These are phyloP conservation scores for Dipteronia dyeriana DNA, from an alignment of 345 rosid genomes.

Conservation along the genomic window DNA sequence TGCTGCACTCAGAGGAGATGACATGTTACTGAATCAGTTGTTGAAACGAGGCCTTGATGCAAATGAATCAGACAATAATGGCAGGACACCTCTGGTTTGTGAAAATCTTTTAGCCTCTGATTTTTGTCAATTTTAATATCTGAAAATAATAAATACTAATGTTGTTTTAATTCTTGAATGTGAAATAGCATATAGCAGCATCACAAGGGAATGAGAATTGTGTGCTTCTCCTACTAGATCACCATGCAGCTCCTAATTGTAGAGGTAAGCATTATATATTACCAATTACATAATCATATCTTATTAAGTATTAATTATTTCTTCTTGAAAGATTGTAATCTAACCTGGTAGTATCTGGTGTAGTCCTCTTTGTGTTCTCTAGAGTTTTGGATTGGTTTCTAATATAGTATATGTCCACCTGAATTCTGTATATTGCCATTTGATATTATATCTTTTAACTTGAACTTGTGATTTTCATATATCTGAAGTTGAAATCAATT, in stretches of 20 bases:
- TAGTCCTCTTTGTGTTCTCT: background rate
- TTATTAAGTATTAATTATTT: background rate
- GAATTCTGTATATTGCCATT: background rate
- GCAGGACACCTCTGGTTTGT: slow-evolving; percentile 77
- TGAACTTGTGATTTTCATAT: background rate
- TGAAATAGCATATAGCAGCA: slow-evolving; percentile 77
- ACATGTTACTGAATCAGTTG: slow-evolving; percentile 67
- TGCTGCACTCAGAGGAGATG: slow-evolving; percentile 84
- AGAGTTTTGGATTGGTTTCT: background rate
- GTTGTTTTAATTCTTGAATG: slow-evolving; percentile 1
- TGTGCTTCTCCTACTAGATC: slow-evolving; percentile 69
- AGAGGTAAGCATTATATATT: slow-evolving; percentile 48
- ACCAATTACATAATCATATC: background rate
- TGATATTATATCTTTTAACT: background rate
- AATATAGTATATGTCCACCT: background rate
- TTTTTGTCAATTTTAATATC: background rate
- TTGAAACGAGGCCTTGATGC: slow-evolving; percentile 83
- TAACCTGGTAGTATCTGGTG: background rate
- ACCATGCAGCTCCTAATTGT: slow-evolving; percentile 63
- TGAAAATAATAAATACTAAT: background rate
- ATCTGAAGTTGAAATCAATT: background rate
- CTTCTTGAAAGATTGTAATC: background rate
- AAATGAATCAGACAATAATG: slow-evolving; percentile 74
- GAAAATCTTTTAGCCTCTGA: background rate
- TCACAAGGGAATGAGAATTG: slow-evolving; percentile 74